Evolutionary conservation across 306 rosid species (phyloP).

Genomic region (Spatholobus suberectus): DNA sequence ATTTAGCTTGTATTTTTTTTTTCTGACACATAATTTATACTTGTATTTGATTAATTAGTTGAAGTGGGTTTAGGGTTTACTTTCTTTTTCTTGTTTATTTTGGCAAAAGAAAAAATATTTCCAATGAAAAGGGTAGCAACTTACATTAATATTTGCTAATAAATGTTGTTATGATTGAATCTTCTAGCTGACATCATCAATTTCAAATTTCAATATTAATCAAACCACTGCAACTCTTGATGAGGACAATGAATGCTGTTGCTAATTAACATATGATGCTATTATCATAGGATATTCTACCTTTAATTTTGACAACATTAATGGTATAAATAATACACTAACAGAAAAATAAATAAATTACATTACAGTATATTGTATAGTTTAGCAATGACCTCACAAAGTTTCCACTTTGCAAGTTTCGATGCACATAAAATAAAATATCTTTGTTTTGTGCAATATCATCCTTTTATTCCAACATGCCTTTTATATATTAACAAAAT

Average conservation of each 20-base stretch:
- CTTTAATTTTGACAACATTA: neutral
- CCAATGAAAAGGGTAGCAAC: neutral
- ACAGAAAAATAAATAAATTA: neutral
- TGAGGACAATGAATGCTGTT: constrained; percentile 10
- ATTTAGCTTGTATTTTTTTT: neutral
- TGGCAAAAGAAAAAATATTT: neutral
- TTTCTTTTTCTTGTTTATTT: neutral
- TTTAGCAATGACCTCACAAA: neutral
- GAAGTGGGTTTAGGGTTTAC: constrained; percentile 1
- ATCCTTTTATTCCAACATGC: neutral
- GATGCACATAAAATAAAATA: neutral
- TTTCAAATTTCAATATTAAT: neutral
- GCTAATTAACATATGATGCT: neutral
- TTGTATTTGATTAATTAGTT: neutral
- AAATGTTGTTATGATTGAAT: constrained; percentile 12
- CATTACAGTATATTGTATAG: neutral
- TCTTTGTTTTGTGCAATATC: neutral
- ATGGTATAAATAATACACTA: neutral
- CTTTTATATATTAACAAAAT: neutral
- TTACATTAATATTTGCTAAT: neutral
- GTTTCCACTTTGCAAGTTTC: neutral
- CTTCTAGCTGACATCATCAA: neutral
- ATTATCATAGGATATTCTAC: constrained; percentile 5
- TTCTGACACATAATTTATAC: neutral
- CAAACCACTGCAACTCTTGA: neutral